Base-by-base conservation (phyloP, 805 yeast species). In the Zygoascus flipseniorum region DNA sequence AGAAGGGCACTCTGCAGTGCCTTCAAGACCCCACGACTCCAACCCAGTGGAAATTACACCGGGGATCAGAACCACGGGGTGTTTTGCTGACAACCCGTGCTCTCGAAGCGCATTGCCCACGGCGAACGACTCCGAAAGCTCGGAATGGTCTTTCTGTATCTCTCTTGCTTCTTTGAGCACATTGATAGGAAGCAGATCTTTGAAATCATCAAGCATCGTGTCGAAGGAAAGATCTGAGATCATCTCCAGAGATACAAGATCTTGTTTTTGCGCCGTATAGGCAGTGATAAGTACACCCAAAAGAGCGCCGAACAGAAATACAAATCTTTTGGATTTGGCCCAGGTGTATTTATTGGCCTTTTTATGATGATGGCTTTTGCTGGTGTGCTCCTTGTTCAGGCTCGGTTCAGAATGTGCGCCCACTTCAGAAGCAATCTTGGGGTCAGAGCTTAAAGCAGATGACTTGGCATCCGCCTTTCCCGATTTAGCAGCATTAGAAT, bases 31-130 rank as follows among this genome's bases (percentile, higher is more conserved):
- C 99, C 99, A 93, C 48, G 89, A 83, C 68, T 93, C 99, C 39
- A 93, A 75, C 3, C 97, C 97, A 0, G 98, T 90, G 31, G 96
- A 86, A 52, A 88, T 87, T 13, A 92, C 97, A 2, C 99, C 99
- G 0, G 99, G 99, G 18, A 93, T 88, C 83, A 93, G 78, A 2
- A 93, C 79, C 13, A 93, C 96, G 6, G 96, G 95, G 68, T 80
- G 77, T 58, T 85, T 80, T 0, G 82, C 76, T 0, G 73, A 65
- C 31, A 81, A 70, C 39, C 81, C 78, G 23, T 78, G 79, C 10
- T 68, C 64, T 39, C 70, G 71, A 75, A 92, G 70, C 45, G 77
- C 71, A 60, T 76, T 79, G 1, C 99, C 99, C 16, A 89, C 95
- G 0, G 93, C 88, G 71, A 93, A 93, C 48, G 90, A 82, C 56